Evolutionary conservation across 306 rosid species (phyloP), one percentile per base, ranked within the genome.

Genomic region (Castanea sativa): DNA sequence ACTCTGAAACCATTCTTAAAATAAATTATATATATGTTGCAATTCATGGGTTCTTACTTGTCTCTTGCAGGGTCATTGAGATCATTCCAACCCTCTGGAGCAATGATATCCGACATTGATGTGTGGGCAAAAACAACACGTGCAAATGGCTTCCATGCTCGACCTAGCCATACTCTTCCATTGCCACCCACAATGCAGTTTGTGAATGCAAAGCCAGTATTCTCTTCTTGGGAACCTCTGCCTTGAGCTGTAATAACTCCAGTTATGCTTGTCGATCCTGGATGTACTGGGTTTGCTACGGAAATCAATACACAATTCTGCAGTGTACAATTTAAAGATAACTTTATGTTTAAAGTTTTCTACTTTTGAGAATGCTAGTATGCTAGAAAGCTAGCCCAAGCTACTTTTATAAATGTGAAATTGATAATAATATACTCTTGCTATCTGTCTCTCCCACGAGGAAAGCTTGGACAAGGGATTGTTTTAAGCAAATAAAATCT

Each of bases 11-110:
- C 53, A 12, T 49, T 49, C 53, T 11, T 13, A 49, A 12, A 38
- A 38, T 38, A 38, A 38, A 38, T 38, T 38, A 2, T 8, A 38
- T 38, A 6, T 35, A 6, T 35, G 45, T 8, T 8, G 45, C 12
- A 41, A 41, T 41, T 41, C 45, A 41, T 41, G 8, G 45, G 45
- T 41, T 41, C 97, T 78, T 83, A 92, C 98, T 84, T 90, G 80
- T 92, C 98, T 85, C 98, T 89, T 3, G 93, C 1, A 20, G 94
- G 92, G 85, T 94, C 97, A 20, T 91, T 92, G 86, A 92, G 89
- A 73, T 94, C 97, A 81, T 89, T 92, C 97, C 98, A 94, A 19
- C 98, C 98, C 81, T 89, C 98, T 0, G 98, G 89, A 20, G 98
- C 92, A 74, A 94, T 91, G 30, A 94, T 94, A 77, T 94, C 97